Evolutionary conservation across 352 stramenopile genomes (phyloP), one percentile per base, ranked within the genome.

Genomic region (Globisporangium paroecandrum): DNA sequence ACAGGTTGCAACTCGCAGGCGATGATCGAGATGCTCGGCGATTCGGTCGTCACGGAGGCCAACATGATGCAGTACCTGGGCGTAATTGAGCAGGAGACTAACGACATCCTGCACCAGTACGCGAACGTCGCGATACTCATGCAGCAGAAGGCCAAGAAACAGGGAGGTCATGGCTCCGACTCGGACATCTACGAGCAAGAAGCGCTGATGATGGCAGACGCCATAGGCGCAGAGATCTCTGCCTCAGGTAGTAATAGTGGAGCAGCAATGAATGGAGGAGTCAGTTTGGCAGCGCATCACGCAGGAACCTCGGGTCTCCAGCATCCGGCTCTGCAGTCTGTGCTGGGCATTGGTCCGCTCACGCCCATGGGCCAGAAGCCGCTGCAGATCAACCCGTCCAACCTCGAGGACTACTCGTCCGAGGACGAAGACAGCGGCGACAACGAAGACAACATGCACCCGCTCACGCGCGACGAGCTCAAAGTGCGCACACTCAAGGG

Each of bases 61-160:
- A 98, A 98, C 70, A 87, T 98, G 77, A 95, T 98, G 77, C 89
- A 95, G 54, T 98, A 98, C 69, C 79, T 99, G 6, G 95, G 93
- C 13, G 89, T 97, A 59, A 96, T 98, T 47, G 96, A 99, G 76
- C 88, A 98, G 66, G 91, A 91, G 67, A 95, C 93, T 5, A 98
- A 98, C 71, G 89, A 96, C 58, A 89, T 98, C 38, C 70, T 99
- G 58, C 89, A 96, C 41, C 82, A 94, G 55, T 98, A 96, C 73
- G 79, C 83, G 20, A 76, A 74, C 12, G 71, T 83, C 36, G 67
- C 77, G 22, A 24, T 81, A 15, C 74, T 82, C 58, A 71, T 84
- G 43, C 77, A 87, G 63, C 69, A 81, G 38, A 73, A 77, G n/a
- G 58, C 49, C 54, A 72, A 78, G 13, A 70, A 75, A 22, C 25